Conservation (phyloP, 192 early-diverging fungal species). For the Funneliformis mosseae region DNA sequence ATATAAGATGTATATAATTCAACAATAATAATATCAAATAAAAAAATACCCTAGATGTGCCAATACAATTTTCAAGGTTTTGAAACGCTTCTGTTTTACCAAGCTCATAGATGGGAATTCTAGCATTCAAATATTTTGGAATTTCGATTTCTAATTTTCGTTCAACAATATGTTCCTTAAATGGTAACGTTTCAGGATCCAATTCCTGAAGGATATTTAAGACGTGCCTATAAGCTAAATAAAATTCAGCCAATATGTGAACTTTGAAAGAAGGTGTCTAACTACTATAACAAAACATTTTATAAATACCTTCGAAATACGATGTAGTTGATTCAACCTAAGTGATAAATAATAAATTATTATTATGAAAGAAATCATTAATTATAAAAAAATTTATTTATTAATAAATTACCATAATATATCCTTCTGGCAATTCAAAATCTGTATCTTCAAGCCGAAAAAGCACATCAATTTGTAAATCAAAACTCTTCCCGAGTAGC, state of each 20-base stretch:
- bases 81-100: constrained; percentile 9
- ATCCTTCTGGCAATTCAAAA: constrained; percentile 26
- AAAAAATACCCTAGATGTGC: constrained; percentile 12
- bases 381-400: background rate
- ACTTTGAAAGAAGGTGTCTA: background rate
- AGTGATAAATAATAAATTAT: background rate
- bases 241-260: background rate
- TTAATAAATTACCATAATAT: constrained; percentile 23
- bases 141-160: constrained; percentile 39
- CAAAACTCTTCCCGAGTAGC: constrained; percentile 33
- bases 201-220: constrained; percentile 48
- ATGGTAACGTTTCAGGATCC: constrained; percentile 42
- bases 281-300: background rate
- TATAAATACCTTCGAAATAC: constrained; percentile 47
- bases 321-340: constrained; percentile 43
- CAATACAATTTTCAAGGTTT: constrained; percentile 30
- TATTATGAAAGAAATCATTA: background rate
- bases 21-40: background rate
- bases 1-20: background rate
- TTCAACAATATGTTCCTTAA: constrained; percentile 46
- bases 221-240: constrained; percentile 53
- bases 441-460: constrained; percentile 31
- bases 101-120: constrained; percentile 25
- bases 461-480: constrained; percentile 45
- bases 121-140: constrained; percentile 41